phyloP scores from a whole-genome alignment of 2,329 filamentous ascomycete genomes.

The Fusarium xyrophilum region DNA sequence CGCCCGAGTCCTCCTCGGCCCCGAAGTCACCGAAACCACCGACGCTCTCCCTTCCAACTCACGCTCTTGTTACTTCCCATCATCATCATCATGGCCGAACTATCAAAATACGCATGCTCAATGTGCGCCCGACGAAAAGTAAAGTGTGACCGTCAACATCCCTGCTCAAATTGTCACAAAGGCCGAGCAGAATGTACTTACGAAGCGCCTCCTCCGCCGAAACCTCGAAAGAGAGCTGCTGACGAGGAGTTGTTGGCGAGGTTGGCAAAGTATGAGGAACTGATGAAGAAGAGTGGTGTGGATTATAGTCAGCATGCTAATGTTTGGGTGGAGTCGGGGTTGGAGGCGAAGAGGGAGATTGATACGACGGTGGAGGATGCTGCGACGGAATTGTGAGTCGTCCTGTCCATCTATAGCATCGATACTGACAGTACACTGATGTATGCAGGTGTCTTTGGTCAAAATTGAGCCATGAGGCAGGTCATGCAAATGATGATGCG shows the following conservation, averaged over 20 bases:
- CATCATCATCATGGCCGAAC: not conserved
- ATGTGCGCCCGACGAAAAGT: conserved; percentile 36
- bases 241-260: conserved; percentile 40
- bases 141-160: conserved; percentile 49
- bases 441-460: conserved; percentile 32
- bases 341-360: conserved; percentile 2
- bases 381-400: conserved; percentile 5
- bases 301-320: conserved; percentile 31
- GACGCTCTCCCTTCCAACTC: not conserved
- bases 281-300: conserved; percentile 41
- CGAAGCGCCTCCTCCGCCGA: conserved; percentile 22
- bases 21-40: not conserved
- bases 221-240: conserved; percentile 40
- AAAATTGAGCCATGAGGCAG: conserved; percentile 27
- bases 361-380: not conserved
- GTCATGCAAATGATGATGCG: fast-evolving
- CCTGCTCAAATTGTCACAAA: conserved; percentile 55
- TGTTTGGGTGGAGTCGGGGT: conserved; percentile 37
- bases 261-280: conserved; percentile 39
- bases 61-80: not conserved
- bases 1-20: not conserved
- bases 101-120: conserved; percentile 30
- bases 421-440: not conserved
- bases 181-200: conserved; percentile 41
- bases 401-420: too few relatives aligned